phyloP scores from a whole-genome alignment of 331 rosid genomes.

The Quercus lobata region DNA sequence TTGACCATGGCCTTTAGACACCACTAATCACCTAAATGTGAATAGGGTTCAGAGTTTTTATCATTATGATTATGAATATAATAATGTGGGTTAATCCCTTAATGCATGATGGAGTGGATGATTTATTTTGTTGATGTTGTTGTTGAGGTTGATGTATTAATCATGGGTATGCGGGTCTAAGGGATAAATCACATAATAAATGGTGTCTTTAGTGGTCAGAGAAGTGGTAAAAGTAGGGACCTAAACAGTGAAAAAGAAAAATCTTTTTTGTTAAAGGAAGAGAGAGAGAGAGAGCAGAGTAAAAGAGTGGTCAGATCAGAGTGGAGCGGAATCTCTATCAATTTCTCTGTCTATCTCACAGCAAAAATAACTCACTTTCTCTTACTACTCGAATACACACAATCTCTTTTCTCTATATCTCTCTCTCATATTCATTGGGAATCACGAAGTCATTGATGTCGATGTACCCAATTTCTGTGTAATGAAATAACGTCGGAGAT shows the following conservation, averaged over 20 bases:
- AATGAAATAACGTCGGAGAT: constrained; percentile 4
- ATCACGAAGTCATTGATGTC: constrained; percentile 22
- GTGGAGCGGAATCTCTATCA: constrained; percentile 5
- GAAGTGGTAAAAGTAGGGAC: constrained; percentile 24
- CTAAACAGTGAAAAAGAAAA: constrained; percentile 24
- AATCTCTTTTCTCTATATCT: background rate
- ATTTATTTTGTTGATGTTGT: too few species aligned
- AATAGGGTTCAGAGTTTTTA: background rate
- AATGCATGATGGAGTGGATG: too few species aligned
- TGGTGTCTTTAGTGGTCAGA: constrained; percentile 35
- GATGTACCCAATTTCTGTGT: constrained; percentile 24
- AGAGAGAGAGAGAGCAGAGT: background rate
- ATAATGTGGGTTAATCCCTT: background rate
- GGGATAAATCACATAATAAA: background rate
- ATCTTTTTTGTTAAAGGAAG: constrained; percentile 1
- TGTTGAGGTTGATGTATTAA: too few species aligned
- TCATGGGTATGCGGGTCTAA: constrained; percentile 3
- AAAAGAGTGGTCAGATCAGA: constrained; percentile 17
- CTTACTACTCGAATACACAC: background rate
- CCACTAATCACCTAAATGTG: background rate
- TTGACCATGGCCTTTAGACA: too few species aligned
- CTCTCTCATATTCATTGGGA: background rate
- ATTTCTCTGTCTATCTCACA: background rate
- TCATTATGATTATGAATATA: background rate
- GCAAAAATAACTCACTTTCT: background rate